Conservation (phyloP, 2,329 filamentous ascomycete species). For the Neopestalotiopsis sp. region DNA sequence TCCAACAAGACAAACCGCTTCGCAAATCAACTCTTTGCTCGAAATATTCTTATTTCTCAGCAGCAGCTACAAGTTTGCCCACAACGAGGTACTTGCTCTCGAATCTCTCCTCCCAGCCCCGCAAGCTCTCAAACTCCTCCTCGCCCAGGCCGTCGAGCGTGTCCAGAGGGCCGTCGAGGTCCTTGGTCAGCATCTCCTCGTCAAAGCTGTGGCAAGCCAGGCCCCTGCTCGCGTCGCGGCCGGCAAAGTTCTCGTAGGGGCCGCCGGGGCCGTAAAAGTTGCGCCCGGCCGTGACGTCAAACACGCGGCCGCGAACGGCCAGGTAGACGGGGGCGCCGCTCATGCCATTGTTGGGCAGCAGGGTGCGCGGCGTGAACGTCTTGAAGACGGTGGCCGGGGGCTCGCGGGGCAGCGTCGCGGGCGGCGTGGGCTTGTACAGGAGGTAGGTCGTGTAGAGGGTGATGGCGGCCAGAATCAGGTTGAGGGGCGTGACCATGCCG, state of each 20-base stretch:
- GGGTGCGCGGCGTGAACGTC: slow-evolving; percentile 76
- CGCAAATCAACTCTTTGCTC: not conserved
- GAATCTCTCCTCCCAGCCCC: slow-evolving; percentile 94
- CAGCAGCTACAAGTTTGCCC: slow-evolving; percentile 74
- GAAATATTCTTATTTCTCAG: slow-evolving; percentile 36
- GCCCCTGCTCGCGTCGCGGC: slow-evolving; percentile 86
- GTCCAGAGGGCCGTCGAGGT: slow-evolving; percentile 84
- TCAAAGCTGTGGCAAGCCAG: slow-evolving; percentile 93
- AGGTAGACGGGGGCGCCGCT: slow-evolving; percentile 81
- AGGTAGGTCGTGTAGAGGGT: slow-evolving; percentile 65
- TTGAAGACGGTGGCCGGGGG: slow-evolving; percentile 66
- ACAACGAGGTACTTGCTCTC: slow-evolving; percentile 94
- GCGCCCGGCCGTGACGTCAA: slow-evolving; percentile 84
- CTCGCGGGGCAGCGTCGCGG: slow-evolving; percentile 54
- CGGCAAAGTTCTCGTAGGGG: slow-evolving; percentile 95
- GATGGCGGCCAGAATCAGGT: slow-evolving; percentile 62
- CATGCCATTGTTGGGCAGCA: slow-evolving; percentile 85
- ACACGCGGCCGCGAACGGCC: slow-evolving; percentile 88
- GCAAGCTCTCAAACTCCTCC: slow-evolving; percentile 82
- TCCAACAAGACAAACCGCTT: not conserved
- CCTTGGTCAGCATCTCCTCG: slow-evolving; percentile 91
- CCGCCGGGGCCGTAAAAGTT: slow-evolving; percentile 97
- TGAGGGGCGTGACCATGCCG: slow-evolving; percentile 65
- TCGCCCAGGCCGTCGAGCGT: slow-evolving; percentile 71
- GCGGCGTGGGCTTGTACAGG: slow-evolving; percentile 55